Conservation (phyloP, 1,284 basidiomycete genomes). For the Porphyrellus sp. region DNA sequence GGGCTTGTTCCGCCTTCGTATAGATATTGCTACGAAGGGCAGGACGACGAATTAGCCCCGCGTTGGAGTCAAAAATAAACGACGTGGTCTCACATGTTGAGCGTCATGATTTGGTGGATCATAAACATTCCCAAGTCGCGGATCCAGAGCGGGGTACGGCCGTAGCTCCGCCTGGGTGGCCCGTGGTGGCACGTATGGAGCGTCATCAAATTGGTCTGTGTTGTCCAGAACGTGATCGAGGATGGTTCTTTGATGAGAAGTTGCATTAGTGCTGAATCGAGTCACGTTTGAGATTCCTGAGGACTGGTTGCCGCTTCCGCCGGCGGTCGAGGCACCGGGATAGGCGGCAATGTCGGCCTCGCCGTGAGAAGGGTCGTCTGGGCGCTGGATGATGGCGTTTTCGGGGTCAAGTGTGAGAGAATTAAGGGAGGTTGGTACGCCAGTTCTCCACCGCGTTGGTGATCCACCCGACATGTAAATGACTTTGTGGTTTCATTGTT, state of each 20-base stretch:
- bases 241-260: slow-evolving; percentile 14
- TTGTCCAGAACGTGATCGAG: slow-evolving; percentile 10
- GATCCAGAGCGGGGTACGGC: slow-evolving; percentile 15
- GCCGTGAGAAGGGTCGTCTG: slow-evolving; percentile 29
- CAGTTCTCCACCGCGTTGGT: slow-evolving; percentile 15
- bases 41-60: background rate
- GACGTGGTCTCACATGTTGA: slow-evolving; percentile 13
- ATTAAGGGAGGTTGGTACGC: slow-evolving; percentile 6
- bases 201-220: slow-evolving; percentile 27
- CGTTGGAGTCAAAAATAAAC: slow-evolving; percentile 1
- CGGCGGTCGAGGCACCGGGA: slow-evolving; percentile 16
- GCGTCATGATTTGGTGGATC: slow-evolving; percentile 14
- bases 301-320: slow-evolving; percentile 12
- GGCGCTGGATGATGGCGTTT: slow-evolving; percentile 24
- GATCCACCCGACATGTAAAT: slow-evolving; percentile 25
- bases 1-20: slow-evolving; percentile 27
- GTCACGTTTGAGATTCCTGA: slow-evolving; percentile 9
- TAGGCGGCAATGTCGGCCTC: slow-evolving; percentile 31
- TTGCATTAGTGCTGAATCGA: slow-evolving; percentile 6
- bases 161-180: slow-evolving; percentile 18
- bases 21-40: slow-evolving; percentile 15
- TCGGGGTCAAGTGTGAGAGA: slow-evolving; percentile 15
- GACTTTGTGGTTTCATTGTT: slow-evolving; percentile 29
- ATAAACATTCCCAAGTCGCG: slow-evolving; percentile 13
- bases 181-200: slow-evolving; percentile 34